Evolutionary conservation across 2,329 filamentous ascomycete species (phyloP), one percentile per base, ranked within the genome.

Genomic region (Fusarium mundagurra): DNA sequence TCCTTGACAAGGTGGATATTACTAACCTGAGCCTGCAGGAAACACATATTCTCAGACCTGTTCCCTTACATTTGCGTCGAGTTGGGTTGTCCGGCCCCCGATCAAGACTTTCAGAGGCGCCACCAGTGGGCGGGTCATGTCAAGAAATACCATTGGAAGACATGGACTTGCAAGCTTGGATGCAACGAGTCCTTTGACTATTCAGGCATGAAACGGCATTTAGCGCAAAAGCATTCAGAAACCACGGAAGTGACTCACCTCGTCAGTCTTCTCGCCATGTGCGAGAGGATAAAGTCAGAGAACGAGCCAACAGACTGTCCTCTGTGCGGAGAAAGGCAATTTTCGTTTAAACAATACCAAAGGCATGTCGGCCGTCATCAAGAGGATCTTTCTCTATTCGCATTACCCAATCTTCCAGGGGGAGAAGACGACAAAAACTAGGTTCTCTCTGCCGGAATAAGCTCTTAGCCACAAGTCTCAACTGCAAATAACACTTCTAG

Each of bases 351-450:
- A 3, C 17, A 55, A 14, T 73, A 73, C 18, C 36, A 54, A 1
- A 33, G 45, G 0, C 69, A 72, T 2, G 45, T 59, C 1, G 64
- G 69, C 1, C 55, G 58, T 0, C 70, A 72, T 3, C 70, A 69
- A 8, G 64, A 72, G 1, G 41, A 69, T 4, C 31, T 69, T 5
- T 64, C 70, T 4, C 64, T 72, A 0, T 72, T 72, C 8, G 65
- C 53, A 6, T 27, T 70, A 0, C 66, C 63, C 0, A 27, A 58
- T 3, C 33, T 45, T 1, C 17, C 17, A 13, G 31, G 22, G 0
- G 5, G 8, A 20, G 16, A 41, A 0, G 13, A 31, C 6, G 3
- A 14, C 3, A 18, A 14, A 3, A 24, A n/a, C 2, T n/a, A n/a
- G n/a, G n/a, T n/a, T n/a, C n/a, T n/a, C n/a, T n/a, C n/a, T n/a